These are phyloP conservation scores for Russula sp. DNA, from an alignment of 768 basidiomycete species.

Conservation along the genomic window DNA sequence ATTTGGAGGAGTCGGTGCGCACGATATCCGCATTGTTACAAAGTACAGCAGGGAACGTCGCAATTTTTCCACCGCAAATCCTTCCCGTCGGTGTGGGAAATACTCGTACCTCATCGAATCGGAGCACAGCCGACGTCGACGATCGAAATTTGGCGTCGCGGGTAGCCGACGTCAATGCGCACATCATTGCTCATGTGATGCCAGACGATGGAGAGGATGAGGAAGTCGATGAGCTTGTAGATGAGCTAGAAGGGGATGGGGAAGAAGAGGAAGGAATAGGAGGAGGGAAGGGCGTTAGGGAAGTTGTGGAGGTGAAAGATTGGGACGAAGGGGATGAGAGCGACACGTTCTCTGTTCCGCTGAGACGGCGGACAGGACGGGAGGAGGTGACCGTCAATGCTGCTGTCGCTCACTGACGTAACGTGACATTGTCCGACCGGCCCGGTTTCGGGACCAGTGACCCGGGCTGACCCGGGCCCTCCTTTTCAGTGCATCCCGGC, in stretches of 20 bases:
- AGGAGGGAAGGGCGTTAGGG: not conserved
- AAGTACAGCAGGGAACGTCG: slow-evolving; percentile 41
- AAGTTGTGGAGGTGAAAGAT: slow-evolving; percentile 8
- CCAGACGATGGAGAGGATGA: slow-evolving; percentile 52
- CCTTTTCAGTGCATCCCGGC: slow-evolving; percentile 13
- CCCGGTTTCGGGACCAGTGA: slow-evolving; percentile 3
- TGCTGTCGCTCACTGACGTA: too few species aligned
- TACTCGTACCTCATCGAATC: slow-evolving; percentile 13
- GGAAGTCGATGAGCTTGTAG: slow-evolving; percentile 39
- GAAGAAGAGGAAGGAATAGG: slow-evolving; percentile 30
- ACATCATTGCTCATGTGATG: slow-evolving; percentile 71
- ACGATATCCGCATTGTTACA: slow-evolving; percentile 68
- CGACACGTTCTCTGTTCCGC: slow-evolving; percentile 62
- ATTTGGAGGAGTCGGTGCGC: slow-evolving; percentile 69
- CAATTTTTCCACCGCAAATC: slow-evolving; percentile 18
- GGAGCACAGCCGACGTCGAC: slow-evolving; percentile 12
- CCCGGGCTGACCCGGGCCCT: too few species aligned
- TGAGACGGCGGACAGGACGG: slow-evolving; percentile 66
- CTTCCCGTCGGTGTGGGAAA: slow-evolving; percentile 21
- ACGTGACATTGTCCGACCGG: slow-evolving; percentile 14
- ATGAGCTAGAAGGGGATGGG: slow-evolving; percentile 37
- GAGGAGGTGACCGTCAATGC: slow-evolving; percentile 45
- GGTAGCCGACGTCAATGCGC: slow-evolving; percentile 75
- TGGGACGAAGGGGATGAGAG: slow-evolving; percentile 60
- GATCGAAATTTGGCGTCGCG: slow-evolving; percentile 48